A percentile compares a stretch with the other conserved stretches of the same genome.
These are phyloP conservation scores for Rubroboletus satanas DNA, from an alignment of 768 basidiomycete genomes.

Conservation along the genomic window DNA sequence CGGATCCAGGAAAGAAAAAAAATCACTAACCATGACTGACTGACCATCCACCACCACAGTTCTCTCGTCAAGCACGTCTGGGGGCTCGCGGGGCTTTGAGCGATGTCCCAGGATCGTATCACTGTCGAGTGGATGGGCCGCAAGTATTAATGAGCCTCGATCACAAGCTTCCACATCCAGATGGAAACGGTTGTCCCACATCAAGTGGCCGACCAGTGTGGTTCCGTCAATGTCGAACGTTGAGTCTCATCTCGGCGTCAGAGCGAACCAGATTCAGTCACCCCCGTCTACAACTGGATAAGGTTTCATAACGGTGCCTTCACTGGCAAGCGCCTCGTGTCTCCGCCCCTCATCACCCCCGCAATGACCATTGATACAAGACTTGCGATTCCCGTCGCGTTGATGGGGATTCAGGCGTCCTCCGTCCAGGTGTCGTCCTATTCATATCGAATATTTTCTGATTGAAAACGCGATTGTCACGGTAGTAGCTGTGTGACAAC, in stretches of 20 bases:
- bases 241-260: constrained; percentile 24
- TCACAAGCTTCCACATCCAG: constrained; percentile 14
- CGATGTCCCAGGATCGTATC: constrained; percentile 5
- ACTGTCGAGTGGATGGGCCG: not conserved
- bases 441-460: constrained; percentile 19
- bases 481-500: constrained; percentile 10
- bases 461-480: constrained; percentile 18
- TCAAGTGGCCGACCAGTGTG: not conserved
- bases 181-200: constrained; percentile 12
- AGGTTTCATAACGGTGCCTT: constrained; percentile 22
- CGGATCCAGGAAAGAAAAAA: not conserved
- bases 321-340: constrained; percentile 11
- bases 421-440: constrained; percentile 8
- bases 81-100: constrained; percentile 6
- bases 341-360: constrained; percentile 20
- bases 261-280: constrained; percentile 18
- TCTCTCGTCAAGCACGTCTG: not conserved
- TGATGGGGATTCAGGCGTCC: constrained; percentile 4
- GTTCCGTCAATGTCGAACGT: not conserved
- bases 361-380: constrained; percentile 12
- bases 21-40: not conserved
- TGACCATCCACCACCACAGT: not conserved
- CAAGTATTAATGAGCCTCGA: constrained; percentile 15
- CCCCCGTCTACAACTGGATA: constrained; percentile 7
- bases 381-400: constrained; percentile 15